These are phyloP conservation scores for Alternaria alternata DNA, from an alignment of 2,329 filamentous ascomycete genomes.

Conservation along the genomic window DNA sequence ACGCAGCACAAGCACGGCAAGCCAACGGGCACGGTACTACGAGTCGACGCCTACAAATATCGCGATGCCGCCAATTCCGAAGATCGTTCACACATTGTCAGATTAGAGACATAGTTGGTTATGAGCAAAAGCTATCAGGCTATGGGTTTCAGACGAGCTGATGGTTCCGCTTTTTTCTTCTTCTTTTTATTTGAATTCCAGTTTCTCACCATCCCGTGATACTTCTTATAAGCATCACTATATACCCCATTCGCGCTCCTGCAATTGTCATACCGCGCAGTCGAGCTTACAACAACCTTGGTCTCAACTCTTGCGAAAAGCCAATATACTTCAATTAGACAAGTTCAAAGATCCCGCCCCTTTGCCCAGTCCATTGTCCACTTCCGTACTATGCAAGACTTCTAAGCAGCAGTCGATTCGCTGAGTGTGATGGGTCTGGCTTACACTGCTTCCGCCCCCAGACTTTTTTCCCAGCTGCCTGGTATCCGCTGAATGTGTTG, in stretches of 20 bases:
- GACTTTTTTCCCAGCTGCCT: neutral
- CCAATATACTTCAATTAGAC: neutral
- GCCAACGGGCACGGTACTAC: slow-evolving; percentile 40
- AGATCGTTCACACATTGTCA: slow-evolving; percentile 41
- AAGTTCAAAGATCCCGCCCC: neutral
- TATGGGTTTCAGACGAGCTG: neutral
- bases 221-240: neutral
- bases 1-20: slow-evolving; percentile 41
- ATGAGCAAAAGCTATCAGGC: neutral
- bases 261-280: neutral
- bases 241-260: slow-evolving; percentile 3
- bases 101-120: slow-evolving; percentile 9
- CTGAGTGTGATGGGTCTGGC: neutral
- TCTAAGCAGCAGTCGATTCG: neutral
- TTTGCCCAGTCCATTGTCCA: neutral
- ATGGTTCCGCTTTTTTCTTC: neutral
- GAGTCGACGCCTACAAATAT: slow-evolving; percentile 32
- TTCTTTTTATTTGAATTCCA: neutral
- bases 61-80: slow-evolving; percentile 35
- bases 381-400: neutral
- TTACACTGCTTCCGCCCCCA: neutral
- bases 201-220: neutral
- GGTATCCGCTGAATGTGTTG: neutral
- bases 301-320: neutral
- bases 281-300: neutral